Base-by-base conservation (phyloP, 345 rosid species). In the Lepidium didymum region DNA sequence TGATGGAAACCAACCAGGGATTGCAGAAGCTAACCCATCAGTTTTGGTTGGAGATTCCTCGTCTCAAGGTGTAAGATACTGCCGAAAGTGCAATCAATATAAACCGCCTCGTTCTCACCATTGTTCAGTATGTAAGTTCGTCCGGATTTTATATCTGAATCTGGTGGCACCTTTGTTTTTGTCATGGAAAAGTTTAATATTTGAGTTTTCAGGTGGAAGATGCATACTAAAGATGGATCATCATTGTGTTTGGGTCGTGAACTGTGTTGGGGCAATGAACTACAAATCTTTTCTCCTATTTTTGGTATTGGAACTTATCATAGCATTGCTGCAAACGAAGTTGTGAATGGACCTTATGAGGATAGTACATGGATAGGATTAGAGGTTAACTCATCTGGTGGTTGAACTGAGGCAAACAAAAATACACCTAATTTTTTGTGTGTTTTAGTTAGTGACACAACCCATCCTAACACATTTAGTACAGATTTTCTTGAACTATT, bases 211-310 rank as follows among this genome's bases (percentile, higher is more conserved):
- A 90, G 96, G 96, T 77, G 82, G 83, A 53, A 86, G 94, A 73
- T 90, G 94, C 69, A 86, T 90, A 71, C 80, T 87, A 44, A 90
- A 90, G 80, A 86, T 90, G 94, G 94, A 90, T 55, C 94, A 90
- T 80, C 96, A 90, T 50, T 90, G 96, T 78, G 90, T 90, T 42
- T 90, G 96, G 96, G 96, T 90, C 43, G 94, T 90, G 31, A 90
- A 90, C 54, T 87, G 92, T 71, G 94, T 87, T 59, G 96, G 94
- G 19, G 96, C 92, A 34, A 81, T 82, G 76, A 87, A 90, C 63
- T 90, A 90, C 81, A 90, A 90, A 76, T 83, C 82, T 74, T 90
- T 90, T 73, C 91, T 90, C 74, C 85, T 90, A 21, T 90, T 90
- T 77, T 78, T 90, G 96, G 91, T 87, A 25, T 23, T n/a, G 3